phyloP scores from a whole-genome alignment of 805 yeast genomes.

The Ogataea trehaloabstinens region DNA sequence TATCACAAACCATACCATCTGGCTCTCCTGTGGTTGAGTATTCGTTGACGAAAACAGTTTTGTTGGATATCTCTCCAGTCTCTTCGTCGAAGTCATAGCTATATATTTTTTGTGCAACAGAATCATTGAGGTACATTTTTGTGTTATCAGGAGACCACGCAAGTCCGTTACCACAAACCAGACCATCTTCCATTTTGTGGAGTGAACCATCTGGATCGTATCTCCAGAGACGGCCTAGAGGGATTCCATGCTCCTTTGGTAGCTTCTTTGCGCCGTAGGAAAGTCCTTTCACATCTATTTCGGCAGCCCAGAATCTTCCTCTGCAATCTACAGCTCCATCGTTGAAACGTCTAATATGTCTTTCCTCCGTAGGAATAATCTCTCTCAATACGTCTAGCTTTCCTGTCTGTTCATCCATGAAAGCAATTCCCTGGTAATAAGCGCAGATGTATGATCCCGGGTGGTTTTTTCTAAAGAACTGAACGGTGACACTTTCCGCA shows the following conservation, averaged over 20 bases:
- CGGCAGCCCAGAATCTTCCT: constrained; percentile 51
- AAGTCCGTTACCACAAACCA: constrained; percentile 29
- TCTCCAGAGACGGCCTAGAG: constrained; percentile 34
- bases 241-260: constrained; percentile 21
- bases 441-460: constrained; percentile 31
- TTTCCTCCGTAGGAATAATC: constrained; percentile 27
- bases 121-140: constrained; percentile 18
- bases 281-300: constrained; percentile 28
- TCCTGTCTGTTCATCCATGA: constrained; percentile 34
- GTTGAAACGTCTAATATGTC: constrained; percentile 21
- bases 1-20: constrained; percentile 20
- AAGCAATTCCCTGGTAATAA: constrained; percentile 33
- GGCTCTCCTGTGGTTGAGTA: constrained; percentile 11
- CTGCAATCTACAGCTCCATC: constrained; percentile 31
- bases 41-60: constrained; percentile 14
- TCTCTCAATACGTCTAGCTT: constrained; percentile 29
- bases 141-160: constrained; percentile 20
- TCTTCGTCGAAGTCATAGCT: constrained; percentile 16
- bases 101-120: constrained; percentile 11
- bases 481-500: constrained; percentile 31
- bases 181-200: constrained; percentile 26
- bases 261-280: constrained; percentile 25
- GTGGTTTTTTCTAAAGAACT: constrained; percentile 28
- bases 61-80: constrained; percentile 13
- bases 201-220: constrained; percentile 33